Evolutionary conservation across 169 alveolate genomes (phyloP), one percentile per base, ranked within the genome.

Genomic region (Sarcocystis neurona): DNA sequence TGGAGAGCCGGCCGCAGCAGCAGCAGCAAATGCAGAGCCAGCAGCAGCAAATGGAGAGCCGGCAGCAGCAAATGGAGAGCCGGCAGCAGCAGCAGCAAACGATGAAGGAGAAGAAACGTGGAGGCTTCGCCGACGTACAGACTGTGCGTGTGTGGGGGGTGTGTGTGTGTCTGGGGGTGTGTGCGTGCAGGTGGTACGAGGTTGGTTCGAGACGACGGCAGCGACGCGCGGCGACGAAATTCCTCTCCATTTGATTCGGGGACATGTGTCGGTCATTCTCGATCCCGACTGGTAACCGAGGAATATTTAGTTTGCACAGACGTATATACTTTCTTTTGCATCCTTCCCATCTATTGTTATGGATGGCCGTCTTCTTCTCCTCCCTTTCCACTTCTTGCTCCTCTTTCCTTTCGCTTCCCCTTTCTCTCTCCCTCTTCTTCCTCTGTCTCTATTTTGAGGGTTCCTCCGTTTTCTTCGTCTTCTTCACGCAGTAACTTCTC

Each of bases 211-310:
- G 34, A 72, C 50, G 0, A 32, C 43, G 34, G 47, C 15, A n/a
- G 82, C 34, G 82, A 39, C 58, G 23, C 82, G 82, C 0, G 82
- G 82, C 1, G 82, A 72, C 82, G 82, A 32, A 56, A 72, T 72
- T 37, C 82, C 82, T 6, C 15, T 8, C 34, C 82, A 72, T 18
- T 53, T 72, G 56, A 72, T 72, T 32, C 58, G 39, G 12, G 82
- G 82, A 2, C 5, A 37, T 2, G 82, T 72, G 1, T 39, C 82
- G 4, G 82, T 72, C 43, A 72, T 72, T 39, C 46, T 72, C 4
- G 82, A 72, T 53, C 34, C 34, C 20, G 82, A 72, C 50, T 72
- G 82, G 82, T 72, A 10, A 72, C 58, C 30, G 23, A 53, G 12
- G 30, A 53, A 12, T 53, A 23, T 53, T 53, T 53, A 12, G 66